A percentile compares a stretch with the other conserved stretches of the same genome.
These are phyloP conservation scores for Bothriochloa decipiens DNA, from an alignment of 176 grass and related monocot species.

Conservation along the genomic window DNA sequence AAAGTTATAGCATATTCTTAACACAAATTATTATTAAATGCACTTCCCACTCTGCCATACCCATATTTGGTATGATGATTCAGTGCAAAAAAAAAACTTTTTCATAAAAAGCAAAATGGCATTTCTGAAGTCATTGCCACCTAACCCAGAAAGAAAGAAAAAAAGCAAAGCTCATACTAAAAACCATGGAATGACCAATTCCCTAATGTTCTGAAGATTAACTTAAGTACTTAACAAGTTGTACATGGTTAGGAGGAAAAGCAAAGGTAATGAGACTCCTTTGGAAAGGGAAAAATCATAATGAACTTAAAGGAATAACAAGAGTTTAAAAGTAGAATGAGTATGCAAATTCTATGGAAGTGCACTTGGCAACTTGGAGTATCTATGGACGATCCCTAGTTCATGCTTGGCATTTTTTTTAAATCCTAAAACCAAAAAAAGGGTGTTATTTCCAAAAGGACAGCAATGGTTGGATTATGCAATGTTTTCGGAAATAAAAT, in stretches of 20 bases:
- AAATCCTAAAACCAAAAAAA: neutral
- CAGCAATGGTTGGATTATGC: neutral
- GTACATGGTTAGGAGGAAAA: neutral
- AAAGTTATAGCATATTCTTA: neutral
- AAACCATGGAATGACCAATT: neutral
- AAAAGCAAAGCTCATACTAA: neutral
- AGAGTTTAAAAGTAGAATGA: neutral
- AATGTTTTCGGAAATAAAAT: too few species aligned
- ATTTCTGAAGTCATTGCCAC: neutral
- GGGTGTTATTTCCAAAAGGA: neutral
- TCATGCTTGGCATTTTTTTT: neutral
- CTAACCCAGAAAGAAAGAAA: neutral
- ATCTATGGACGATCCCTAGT: neutral
- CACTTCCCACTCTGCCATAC: neutral
- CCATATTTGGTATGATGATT: neutral
- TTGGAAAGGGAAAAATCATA: neutral
- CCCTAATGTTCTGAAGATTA: neutral
- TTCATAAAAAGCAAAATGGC: neutral
- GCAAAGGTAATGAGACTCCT: neutral
- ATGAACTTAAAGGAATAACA: neutral
- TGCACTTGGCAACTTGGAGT: neutral
- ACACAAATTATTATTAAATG: neutral
- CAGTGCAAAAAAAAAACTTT: neutral
- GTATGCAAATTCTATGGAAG: neutral
- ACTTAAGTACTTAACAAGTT: neutral